Evolutionary conservation across 192 early-diverging fungal genomes (phyloP), one percentile per base, ranked within the genome.

Genomic region (Phlyctochytrium bullatum): DNA sequence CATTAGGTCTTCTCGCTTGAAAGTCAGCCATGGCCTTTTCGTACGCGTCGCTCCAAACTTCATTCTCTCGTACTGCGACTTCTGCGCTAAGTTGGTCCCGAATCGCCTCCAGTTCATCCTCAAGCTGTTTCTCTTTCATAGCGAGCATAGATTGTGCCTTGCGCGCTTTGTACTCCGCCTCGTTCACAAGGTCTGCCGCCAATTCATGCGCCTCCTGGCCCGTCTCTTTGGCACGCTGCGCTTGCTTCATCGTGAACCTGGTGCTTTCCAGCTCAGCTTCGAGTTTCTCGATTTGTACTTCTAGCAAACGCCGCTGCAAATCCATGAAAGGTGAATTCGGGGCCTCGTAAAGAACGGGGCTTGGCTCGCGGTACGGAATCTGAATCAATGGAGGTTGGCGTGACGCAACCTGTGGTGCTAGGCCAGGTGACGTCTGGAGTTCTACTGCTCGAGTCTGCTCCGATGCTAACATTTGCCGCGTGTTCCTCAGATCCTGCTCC

Each of bases 401-500:
- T n/a, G n/a, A n/a, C n/a, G n/a, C n/a, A n/a, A n/a, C n/a, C n/a
- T n/a, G n/a, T n/a, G n/a, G n/a, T n/a, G n/a, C n/a, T 47, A 47
- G 20, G 6, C 10, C 6, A 14, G 6, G 40, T 20, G 40, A 47
- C 20, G 40, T 47, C 40, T 47, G 40, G 10, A 20, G 40, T 20
- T 47, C 10, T 14, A 14, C 20, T 6, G 6, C 10, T 14, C 40
- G 40, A 47, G 40, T 14, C 36, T 71, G 67, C 52, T 73, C 66
- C 20, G 64, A 57, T 3, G 62, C 33, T 29, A 73, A 33, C 20
- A 74, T 28, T n/a, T 67, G 58, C 23, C 52, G 47, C 0, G 74
- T 71, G 4, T 17, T 40, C 1, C 27, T 52, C 36, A 80, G 58
- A 30, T 80, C 78, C 17, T n/a, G 30, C 61, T 85, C 80, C 2